Conservation (phyloP, 73 alveolate genomes). For the Paramecium caudatum region DNA sequence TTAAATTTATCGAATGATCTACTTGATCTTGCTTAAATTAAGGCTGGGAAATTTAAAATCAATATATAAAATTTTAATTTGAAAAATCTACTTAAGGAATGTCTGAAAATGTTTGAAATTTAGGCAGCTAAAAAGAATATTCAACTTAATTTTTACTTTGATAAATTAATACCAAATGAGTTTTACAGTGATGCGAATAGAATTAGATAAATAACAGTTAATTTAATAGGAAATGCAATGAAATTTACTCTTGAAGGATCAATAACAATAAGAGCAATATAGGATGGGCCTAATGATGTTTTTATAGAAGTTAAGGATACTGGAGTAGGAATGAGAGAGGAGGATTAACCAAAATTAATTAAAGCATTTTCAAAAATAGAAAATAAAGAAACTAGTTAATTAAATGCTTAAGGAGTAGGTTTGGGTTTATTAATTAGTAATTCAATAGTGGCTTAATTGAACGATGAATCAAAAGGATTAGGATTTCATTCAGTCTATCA, state of each 20-base stretch:
- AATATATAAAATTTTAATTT: slow-evolving; percentile 34
- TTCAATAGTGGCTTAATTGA: slow-evolving; percentile 26
- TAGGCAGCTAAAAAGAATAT: slow-evolving; percentile 55
- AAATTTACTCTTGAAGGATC: slow-evolving; percentile 75
- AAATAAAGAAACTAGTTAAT: slow-evolving; percentile 44
- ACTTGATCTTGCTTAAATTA: slow-evolving; percentile 71
- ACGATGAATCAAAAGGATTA: slow-evolving; percentile 7
- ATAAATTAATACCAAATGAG: slow-evolving; percentile 36
- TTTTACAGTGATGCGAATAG: slow-evolving; percentile 72
- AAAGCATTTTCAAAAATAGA: slow-evolving; percentile 73
- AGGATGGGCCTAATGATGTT: slow-evolving; percentile 67
- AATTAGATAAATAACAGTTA: slow-evolving; percentile 65
- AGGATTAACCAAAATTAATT: slow-evolving; percentile 75
- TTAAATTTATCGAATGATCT: slow-evolving; percentile 73
- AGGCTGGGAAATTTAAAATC: slow-evolving; percentile 61
- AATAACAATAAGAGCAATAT: slow-evolving; percentile 31
- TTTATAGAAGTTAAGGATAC: slow-evolving; percentile 73
- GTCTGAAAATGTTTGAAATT: slow-evolving; percentile 33
- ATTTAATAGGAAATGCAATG: slow-evolving; percentile 77
- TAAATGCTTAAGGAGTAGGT: slow-evolving; percentile 67
- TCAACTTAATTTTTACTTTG: slow-evolving; percentile 47
- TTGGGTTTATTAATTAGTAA: slow-evolving; percentile 55
- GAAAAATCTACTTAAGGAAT: slow-evolving; percentile 19
- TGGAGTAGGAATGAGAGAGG: slow-evolving; percentile 81
- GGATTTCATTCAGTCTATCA: slow-evolving; percentile 41